Evolutionary conservation across 2,329 filamentous ascomycete genomes (phyloP), one percentile per base, ranked within the genome.

Genomic region (Claviceps monticola): DNA sequence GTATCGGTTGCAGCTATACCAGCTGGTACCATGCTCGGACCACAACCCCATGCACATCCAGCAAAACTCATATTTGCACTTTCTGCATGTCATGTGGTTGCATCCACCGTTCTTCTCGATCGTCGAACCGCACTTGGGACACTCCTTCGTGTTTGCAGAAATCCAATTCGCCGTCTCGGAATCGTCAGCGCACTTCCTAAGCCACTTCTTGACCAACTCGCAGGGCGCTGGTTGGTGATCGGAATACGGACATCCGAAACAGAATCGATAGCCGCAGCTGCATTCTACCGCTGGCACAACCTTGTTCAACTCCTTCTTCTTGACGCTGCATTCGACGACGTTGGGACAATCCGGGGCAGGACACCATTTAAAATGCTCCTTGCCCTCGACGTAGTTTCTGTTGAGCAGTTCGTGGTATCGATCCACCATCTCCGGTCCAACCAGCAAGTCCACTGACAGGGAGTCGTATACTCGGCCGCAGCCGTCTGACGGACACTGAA

Each of bases 21-120:
- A 98, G 69, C 88, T 95, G 3, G 91, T 98, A 56, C 93, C 93
- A 65, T 98, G 93, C 68, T 98, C 93, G 1, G 89, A 94, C 93
- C 93, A 98, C 1, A 95, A 74, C 0, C 93, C 93, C 93, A 98
- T 98, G 64, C 93, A 98, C 86, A 98, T 97, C 93, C 93, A 98
- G 71, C 93, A 98, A 63, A 98, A 96, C 63, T 96, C 90, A 63
- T 96, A 84, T 62, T 89, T 88, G 72, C 90, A 96, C 68, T 96
- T 96, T 52, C 90, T 77, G 66, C 90, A 96, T 0, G 90, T 96
- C 90, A 96, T 96, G 67, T 96, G 90, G 71, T 96, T 96, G 72
- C 90, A 96, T 3, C 90, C 90, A 50, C 90, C 90, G 58, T 98
- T 98, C 79, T 98, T 98, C 70, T 98, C 93, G 45, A 98, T 98